Conservation (phyloP, 768 basidiomycete genomes). For the Gymnopilus junonius region DNA sequence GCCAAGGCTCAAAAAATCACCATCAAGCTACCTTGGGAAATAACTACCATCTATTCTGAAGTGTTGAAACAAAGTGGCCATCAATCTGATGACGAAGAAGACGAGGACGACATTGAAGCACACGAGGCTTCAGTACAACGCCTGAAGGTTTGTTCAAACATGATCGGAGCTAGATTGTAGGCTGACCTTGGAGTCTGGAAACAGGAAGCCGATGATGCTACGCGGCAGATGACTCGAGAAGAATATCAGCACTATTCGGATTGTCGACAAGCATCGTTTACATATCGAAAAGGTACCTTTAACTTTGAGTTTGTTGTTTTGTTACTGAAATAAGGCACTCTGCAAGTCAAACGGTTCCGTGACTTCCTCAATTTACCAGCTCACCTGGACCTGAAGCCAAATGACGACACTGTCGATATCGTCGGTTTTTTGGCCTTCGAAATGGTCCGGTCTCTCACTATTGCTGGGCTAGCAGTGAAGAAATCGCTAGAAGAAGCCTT, state of each 20-base stretch:
- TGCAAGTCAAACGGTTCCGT: slow-evolving; percentile 86
- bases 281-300: slow-evolving; percentile 86
- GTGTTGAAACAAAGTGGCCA: slow-evolving; percentile 75
- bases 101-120: slow-evolving; percentile 95
- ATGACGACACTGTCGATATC: slow-evolving; percentile 95
- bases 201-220: slow-evolving; percentile 94
- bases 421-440: slow-evolving; percentile 98
- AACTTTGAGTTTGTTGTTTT: background rate
- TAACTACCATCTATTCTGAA: slow-evolving; percentile 90
- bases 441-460: slow-evolving; percentile 92
- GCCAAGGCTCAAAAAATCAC: slow-evolving; percentile 91
- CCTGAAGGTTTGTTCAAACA: slow-evolving; percentile 55
- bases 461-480: slow-evolving; percentile 87
- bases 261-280: slow-evolving; percentile 95
- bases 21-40: slow-evolving; percentile 96
- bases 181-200: background rate
- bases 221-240: slow-evolving; percentile 94
- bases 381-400: slow-evolving; percentile 85
- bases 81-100: slow-evolving; percentile 93
- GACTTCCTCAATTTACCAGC: slow-evolving; percentile 91
- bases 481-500: slow-evolving; percentile 75
- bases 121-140: slow-evolving; percentile 93
- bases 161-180: background rate
- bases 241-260: slow-evolving; percentile 98
- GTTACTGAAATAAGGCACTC: background rate